phyloP scores from a whole-genome alignment of 495 filamentous ascomycete species.

The Xylaria venustula region DNA sequence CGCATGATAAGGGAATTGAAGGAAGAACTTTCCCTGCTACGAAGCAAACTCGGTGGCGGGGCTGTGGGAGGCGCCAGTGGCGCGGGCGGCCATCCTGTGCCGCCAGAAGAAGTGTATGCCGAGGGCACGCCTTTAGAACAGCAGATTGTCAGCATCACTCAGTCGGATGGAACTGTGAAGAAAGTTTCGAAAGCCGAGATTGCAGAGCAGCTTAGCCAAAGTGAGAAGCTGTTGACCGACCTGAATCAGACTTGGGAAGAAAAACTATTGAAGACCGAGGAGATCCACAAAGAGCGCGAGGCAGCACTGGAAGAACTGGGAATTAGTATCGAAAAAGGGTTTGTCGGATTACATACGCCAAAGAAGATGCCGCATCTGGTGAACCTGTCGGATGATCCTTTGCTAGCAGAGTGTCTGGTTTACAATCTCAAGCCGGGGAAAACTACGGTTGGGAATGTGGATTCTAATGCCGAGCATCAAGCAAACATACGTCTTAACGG shows the following conservation, averaged over 20 bases:
- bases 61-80: conserved; percentile 45
- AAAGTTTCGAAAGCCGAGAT: conserved; percentile 99
- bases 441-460: conserved; percentile 90
- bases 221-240: conserved; percentile 93
- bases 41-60: conserved; percentile 81
- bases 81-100: conserved; percentile 40
- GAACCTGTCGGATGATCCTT: conserved; percentile 93
- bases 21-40: conserved; percentile 83
- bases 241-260: conserved; percentile 99
- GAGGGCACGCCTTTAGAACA: conserved; percentile 89
- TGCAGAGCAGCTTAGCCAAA: conserved; percentile 90
- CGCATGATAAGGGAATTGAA: conserved; percentile 98
- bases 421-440: conserved; percentile 97
- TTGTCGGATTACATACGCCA: conserved; percentile 89
- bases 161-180: conserved; percentile 81
- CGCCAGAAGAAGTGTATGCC: conserved; percentile 77
- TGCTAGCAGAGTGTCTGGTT: conserved; percentile 93
- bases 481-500: conserved; percentile 93
- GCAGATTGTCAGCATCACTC: conserved; percentile 93
- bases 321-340: conserved; percentile 98
- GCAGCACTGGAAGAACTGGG: conserved; percentile 92
- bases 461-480: conserved; percentile 68
- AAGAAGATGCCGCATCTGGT: conserved; percentile 99
- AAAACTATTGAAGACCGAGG: conserved; percentile 89
- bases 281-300: conserved; percentile 97